These are phyloP conservation scores for Nepenthes mirabilis DNA, from an alignment of 148 eudicot species.

Conservation along the genomic window DNA sequence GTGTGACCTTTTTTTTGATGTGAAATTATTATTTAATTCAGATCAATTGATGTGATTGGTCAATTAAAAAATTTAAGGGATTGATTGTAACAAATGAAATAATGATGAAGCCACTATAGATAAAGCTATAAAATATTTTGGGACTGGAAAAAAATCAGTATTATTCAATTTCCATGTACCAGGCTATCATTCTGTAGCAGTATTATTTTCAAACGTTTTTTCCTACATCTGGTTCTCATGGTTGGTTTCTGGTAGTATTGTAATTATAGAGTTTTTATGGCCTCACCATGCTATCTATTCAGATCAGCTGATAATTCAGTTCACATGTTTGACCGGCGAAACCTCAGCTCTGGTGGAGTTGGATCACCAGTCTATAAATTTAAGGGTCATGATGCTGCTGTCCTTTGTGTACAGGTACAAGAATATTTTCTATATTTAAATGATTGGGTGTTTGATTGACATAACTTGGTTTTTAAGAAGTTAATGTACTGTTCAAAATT, in stretches of 20 bases:
- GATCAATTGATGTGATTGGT: no score
- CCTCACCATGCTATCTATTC: slow-evolving; percentile 6
- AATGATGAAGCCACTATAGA: no score
- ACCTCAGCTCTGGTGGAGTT: slow-evolving; percentile 52
- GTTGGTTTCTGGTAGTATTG: background rate
- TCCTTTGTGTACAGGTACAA: slow-evolving; percentile 73
- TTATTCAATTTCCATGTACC: no score
- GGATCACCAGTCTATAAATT: slow-evolving; percentile 81
- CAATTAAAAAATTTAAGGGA: no score
- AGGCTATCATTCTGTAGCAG: no score
- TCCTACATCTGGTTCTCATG: background rate
- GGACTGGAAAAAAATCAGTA: no score
- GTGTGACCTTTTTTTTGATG: no score
- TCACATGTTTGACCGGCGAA: slow-evolving; percentile 84
- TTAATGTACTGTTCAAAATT: background rate
- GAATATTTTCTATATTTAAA: background rate
- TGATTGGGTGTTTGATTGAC: background rate
- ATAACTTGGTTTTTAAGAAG: background rate
- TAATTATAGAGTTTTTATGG: background rate
- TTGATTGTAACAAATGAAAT: no score
- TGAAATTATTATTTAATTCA: no score
- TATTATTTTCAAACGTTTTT: no score
- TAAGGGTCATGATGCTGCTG: slow-evolving; percentile 69
- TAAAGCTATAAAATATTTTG: no score
- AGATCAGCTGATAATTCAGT: slow-evolving; percentile 91